Percentiles rank a stretch among this genome's conserved stretches.
Evolutionary conservation across 257 asterid genomes (phyloP).

Genomic region (Rhazya stricta): DNA sequence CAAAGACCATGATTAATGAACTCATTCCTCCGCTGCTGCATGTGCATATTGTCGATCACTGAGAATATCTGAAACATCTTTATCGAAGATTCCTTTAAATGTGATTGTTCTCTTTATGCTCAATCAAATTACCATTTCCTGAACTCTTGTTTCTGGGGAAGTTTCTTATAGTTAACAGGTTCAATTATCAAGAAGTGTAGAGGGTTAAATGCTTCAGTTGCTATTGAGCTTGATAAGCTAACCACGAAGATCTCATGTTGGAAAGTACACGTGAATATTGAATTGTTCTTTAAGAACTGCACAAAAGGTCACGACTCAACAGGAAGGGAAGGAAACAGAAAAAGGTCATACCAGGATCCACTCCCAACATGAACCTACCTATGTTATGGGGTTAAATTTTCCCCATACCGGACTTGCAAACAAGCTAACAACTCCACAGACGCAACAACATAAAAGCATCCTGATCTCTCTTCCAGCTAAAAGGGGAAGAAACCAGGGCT

Average conservation of each 20-base stretch:
- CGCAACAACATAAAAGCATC: slow-evolving; percentile 25
- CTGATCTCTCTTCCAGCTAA: slow-evolving; percentile 45
- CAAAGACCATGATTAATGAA: too few species aligned
- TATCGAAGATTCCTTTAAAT: too few species aligned
- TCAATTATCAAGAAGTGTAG: neutral
- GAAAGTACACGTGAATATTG: neutral
- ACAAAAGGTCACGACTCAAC: neutral
- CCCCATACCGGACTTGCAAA: slow-evolving; percentile 22
- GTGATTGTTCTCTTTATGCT: too few species aligned
- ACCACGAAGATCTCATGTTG: neutral
- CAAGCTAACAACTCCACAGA: slow-evolving; percentile 20
- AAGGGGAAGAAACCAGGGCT: slow-evolving; percentile 38
- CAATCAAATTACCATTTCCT: too few species aligned
- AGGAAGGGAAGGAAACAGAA: neutral
- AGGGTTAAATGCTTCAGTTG: neutral
- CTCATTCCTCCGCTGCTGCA: too few species aligned
- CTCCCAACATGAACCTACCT: slow-evolving; percentile 38
- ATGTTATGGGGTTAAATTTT: slow-evolving; percentile 17
- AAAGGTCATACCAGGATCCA: slow-evolving; percentile 34
- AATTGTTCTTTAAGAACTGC: neutral
- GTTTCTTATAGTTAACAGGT: neutral
- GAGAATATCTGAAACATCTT: too few species aligned
- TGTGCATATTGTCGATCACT: too few species aligned
- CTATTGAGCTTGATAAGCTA: neutral
- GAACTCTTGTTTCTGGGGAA: too few species aligned